Evolutionary conservation across 1,139 yeast species (phyloP).

Genomic region (Spathaspora sp.): DNA sequence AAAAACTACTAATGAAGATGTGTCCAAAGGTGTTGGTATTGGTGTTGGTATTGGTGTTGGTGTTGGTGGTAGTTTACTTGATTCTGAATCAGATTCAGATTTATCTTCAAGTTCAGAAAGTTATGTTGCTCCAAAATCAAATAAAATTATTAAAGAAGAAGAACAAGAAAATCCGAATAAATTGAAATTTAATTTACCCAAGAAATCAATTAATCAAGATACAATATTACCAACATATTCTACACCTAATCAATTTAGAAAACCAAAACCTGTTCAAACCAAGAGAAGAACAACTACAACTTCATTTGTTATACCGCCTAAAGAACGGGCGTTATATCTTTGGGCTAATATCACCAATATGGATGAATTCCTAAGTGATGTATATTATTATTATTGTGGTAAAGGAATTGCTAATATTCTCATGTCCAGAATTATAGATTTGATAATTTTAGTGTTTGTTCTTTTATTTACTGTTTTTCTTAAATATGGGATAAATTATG

Average conservation of each 20-base stretch:
- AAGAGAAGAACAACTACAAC: conserved; percentile 15
- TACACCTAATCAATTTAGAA: conserved; percentile 9
- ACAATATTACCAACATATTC: conserved; percentile 10
- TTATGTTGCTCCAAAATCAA: conserved; percentile 11
- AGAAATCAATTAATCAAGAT: not conserved
- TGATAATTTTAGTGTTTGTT: conserved; percentile 73
- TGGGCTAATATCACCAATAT: conserved; percentile 96
- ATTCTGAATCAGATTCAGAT: conserved; percentile 40
- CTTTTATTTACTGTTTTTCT: conserved; percentile 76
- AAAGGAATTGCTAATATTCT: conserved; percentile 81
- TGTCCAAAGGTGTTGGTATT: not conserved
- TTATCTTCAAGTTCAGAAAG: conserved; percentile 24
- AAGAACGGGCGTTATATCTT: conserved; percentile 84
- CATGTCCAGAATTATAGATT: conserved; percentile 61
- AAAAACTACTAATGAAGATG: conserved; percentile 5
- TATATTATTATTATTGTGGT: conserved; percentile 81
- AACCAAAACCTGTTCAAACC: conserved; percentile 8
- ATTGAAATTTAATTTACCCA: conserved; percentile 12
- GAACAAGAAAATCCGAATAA: not conserved
- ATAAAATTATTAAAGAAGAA: conserved; percentile 1
- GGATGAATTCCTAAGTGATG: conserved; percentile 80
- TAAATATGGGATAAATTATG: conserved; percentile 80
- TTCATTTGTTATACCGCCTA: conserved; percentile 48
- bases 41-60: conserved; percentile 4
- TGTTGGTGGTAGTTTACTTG: conserved; percentile 19